Evolutionary conservation across 1,284 basidiomycete species (phyloP).

Genomic region (Heterobasidion irregulare): DNA sequence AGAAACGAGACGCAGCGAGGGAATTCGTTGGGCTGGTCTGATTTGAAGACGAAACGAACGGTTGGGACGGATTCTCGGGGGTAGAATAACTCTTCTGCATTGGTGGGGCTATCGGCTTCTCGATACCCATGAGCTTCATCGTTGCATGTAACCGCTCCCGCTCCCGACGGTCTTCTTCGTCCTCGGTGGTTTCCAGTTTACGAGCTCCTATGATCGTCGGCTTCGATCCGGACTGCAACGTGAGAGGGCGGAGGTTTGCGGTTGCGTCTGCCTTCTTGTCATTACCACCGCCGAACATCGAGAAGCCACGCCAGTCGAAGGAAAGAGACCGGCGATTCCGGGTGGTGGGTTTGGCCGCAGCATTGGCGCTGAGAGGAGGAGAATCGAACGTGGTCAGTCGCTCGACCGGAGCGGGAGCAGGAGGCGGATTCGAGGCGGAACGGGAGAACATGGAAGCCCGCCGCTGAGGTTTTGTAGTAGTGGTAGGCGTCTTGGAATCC

Average conservation of each 20-base stretch:
- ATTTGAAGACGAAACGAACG: constrained; percentile 22
- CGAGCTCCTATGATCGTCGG: constrained; percentile 54
- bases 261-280: constrained; percentile 52
- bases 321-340: constrained; percentile 70
- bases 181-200: constrained; percentile 74
- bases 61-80: constrained; percentile 21
- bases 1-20: constrained; percentile 41
- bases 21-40: constrained; percentile 19
- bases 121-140: constrained; percentile 89
- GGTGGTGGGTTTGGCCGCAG: constrained; percentile 18
- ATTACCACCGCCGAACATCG: constrained; percentile 44
- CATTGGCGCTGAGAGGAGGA: constrained; percentile 19
- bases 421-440: constrained; percentile 18
- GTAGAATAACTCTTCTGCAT: constrained; percentile 36
- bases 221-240: constrained; percentile 53
- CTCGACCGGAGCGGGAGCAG: constrained; percentile 25
- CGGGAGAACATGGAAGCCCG: constrained; percentile 11
- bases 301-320: constrained; percentile 74
- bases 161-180: constrained; percentile 82
- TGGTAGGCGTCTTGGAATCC: constrained; percentile 13
- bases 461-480: constrained; percentile 11
- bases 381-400: constrained; percentile 22
- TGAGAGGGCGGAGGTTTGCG: constrained; percentile 60
- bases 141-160: constrained; percentile 79
- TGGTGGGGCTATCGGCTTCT: constrained; percentile 37